phyloP scores from a whole-genome alignment of 495 filamentous ascomycete genomes.

The Penicillium simplicissimum region DNA sequence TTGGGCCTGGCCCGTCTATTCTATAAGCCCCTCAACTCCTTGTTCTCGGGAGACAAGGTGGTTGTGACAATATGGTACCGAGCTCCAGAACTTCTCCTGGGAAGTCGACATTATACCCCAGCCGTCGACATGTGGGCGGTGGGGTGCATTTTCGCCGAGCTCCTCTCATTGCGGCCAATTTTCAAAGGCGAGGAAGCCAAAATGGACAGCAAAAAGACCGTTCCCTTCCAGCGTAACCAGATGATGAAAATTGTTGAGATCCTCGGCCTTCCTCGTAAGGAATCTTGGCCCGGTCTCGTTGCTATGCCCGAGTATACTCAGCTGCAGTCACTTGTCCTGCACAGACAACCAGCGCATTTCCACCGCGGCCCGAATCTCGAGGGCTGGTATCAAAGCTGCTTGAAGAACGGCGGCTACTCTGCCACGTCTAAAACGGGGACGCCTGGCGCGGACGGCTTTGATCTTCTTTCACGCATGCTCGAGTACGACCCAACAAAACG shows the following conservation, averaged over 20 bases:
- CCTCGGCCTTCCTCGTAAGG: constrained; percentile 84
- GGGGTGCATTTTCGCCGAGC: constrained; percentile 95
- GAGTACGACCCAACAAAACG: constrained; percentile 92
- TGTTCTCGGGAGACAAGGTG: constrained; percentile 95
- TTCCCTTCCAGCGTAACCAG: constrained; percentile 96
- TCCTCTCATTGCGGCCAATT: constrained; percentile 87
- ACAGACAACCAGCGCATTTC: constrained; percentile 41
- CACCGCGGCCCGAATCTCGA: constrained; percentile 56
- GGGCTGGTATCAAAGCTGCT: constrained; percentile 62
- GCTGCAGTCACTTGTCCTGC: constrained; percentile 61
- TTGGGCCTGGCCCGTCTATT: constrained; percentile 89
- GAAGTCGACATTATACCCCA: constrained; percentile 89
- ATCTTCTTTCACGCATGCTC: constrained; percentile 75
- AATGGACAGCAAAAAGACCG: constrained; percentile 96
- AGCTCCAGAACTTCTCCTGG: constrained; percentile 89
- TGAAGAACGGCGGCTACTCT: constrained; percentile 61
- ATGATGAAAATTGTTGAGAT: constrained; percentile 99
- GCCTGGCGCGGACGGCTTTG: constrained; percentile 75
- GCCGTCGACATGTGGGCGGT: constrained; percentile 98
- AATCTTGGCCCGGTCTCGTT: constrained; percentile 80
- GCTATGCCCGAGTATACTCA: constrained; percentile 82
- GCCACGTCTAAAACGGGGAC: constrained; percentile 47
- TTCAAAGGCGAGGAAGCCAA: constrained; percentile 99
- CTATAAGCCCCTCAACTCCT: constrained; percentile 85
- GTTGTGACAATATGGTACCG: constrained; percentile 99